Percentiles rank a stretch among this genome's conserved stretches.
phyloP scores from a whole-genome alignment of 1,139 yeast species.

The Kodamaea arcana region DNA sequence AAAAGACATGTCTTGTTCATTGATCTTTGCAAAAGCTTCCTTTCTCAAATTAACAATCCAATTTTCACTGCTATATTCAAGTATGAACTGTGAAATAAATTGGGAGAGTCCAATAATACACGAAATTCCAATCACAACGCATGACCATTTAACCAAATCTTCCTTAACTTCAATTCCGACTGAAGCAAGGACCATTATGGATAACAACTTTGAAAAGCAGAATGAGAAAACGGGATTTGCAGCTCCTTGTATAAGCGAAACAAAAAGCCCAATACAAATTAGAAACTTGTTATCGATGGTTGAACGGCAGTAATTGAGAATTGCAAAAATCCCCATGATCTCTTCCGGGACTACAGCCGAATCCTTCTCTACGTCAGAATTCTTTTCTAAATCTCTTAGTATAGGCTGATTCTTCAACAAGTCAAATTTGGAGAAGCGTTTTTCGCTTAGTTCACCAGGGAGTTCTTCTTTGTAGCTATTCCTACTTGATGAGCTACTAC shows the following conservation, averaged over 20 bases:
- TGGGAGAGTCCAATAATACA: constrained; percentile 55
- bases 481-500: not conserved
- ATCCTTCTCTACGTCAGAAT: not conserved
- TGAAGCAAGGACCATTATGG: constrained; percentile 48
- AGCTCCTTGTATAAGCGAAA: constrained; percentile 56
- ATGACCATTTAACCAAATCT: constrained; percentile 60
- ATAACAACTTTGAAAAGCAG: constrained; percentile 64
- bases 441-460: no score
- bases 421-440: constrained; percentile 8
- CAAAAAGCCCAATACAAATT: constrained; percentile 48
- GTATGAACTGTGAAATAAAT: constrained; percentile 45
- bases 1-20: constrained; percentile 55
- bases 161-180: constrained; percentile 18
- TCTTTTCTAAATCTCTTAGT: constrained; percentile 20
- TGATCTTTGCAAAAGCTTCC: constrained; percentile 44
- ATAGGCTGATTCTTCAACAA: constrained; percentile 23
- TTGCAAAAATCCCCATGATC: constrained; percentile 26
- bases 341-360: constrained; percentile 6
- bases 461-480: not conserved
- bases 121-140: constrained; percentile 58
- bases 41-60: constrained; percentile 61
- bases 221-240: constrained; percentile 76
- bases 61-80: constrained; percentile 60
- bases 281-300: constrained; percentile 31
- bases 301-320: constrained; percentile 32